Evolutionary conservation across 1,284 basidiomycete species (phyloP).

Genomic region (Ceratobasidium sp.): DNA sequence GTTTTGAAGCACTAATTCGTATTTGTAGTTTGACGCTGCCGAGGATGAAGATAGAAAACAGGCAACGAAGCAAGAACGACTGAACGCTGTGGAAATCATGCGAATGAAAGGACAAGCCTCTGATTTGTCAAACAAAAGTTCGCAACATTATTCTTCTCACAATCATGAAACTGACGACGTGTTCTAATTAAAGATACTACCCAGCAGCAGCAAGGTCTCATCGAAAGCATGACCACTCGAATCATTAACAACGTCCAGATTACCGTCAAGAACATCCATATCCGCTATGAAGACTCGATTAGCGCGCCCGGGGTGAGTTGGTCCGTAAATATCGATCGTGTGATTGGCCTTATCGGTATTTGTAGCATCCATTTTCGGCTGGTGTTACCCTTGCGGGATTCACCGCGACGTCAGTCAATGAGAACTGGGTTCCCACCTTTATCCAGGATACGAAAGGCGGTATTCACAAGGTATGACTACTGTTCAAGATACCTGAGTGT

Average conservation of each 20-base stretch:
- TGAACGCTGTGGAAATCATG: constrained; percentile 89
- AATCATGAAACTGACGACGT: neutral
- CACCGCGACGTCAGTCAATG: constrained; percentile 93
- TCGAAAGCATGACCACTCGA: constrained; percentile 87
- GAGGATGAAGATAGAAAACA: constrained; percentile 88
- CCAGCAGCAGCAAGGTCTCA: constrained; percentile 81
- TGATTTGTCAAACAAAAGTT: constrained; percentile 56
- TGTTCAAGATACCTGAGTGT: neutral
- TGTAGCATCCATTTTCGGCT: constrained; percentile 91
- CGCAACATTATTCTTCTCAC: neutral
- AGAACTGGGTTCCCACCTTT: constrained; percentile 92
- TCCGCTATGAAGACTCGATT: constrained; percentile 95
- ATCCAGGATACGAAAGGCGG: constrained; percentile 88
- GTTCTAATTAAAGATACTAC: constrained; percentile 63
- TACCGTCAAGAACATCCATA: constrained; percentile 93
- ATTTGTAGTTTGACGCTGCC: constrained; percentile 70
- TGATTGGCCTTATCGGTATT: neutral
- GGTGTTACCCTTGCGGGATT: constrained; percentile 94
- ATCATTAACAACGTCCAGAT: constrained; percentile 98
- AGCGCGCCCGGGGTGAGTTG: constrained; percentile 87
- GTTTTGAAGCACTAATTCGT: neutral
- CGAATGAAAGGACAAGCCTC: constrained; percentile 71
- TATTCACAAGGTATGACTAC: constrained; percentile 81
- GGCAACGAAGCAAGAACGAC: constrained; percentile 87
- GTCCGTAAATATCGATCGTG: neutral